These are phyloP conservation scores for Pseudogymnoascus destructans DNA, from an alignment of 2,329 filamentous ascomycete species.

Conservation along the genomic window DNA sequence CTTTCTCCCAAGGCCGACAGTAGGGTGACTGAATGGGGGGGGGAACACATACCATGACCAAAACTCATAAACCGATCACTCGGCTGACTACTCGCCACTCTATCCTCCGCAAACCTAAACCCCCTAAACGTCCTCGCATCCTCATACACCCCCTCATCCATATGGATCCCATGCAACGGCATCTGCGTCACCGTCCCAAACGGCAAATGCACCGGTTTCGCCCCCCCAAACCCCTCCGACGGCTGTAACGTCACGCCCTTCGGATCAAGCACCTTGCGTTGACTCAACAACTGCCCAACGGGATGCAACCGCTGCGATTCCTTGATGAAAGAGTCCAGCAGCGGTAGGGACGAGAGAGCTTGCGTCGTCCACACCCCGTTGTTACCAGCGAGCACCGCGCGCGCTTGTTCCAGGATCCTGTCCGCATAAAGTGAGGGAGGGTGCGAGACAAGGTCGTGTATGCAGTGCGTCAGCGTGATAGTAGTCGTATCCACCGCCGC, in stretches of 20 bases:
- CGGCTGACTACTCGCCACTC: neutral
- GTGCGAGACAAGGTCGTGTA: conserved; percentile 21
- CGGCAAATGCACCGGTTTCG: neutral
- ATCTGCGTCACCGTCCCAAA: neutral
- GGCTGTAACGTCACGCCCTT: neutral
- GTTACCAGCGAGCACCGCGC: neutral
- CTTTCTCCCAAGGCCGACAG: no score
- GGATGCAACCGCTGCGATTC: conserved; percentile 24
- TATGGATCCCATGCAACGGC: neutral
- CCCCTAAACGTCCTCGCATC: neutral
- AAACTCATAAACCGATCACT: conserved; percentile 8
- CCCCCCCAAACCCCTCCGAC: neutral
- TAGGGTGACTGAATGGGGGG: no score
- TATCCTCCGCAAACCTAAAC: neutral
- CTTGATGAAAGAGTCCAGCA: conserved; percentile 25
- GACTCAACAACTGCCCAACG: neutral
- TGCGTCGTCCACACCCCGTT: conserved; percentile 23
- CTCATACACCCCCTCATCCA: neutral
- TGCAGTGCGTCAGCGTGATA: conserved; percentile 18
- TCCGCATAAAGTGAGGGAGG: conserved; percentile 19
- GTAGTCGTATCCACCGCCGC: conserved; percentile 19
- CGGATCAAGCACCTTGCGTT: neutral
- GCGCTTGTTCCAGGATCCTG: conserved; percentile 6
- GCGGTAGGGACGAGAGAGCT: conserved; percentile 22
- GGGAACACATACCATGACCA: neutral